Evolutionary conservation across 1,284 basidiomycete genomes (phyloP).

Genomic region (Trametes hirsuta): DNA sequence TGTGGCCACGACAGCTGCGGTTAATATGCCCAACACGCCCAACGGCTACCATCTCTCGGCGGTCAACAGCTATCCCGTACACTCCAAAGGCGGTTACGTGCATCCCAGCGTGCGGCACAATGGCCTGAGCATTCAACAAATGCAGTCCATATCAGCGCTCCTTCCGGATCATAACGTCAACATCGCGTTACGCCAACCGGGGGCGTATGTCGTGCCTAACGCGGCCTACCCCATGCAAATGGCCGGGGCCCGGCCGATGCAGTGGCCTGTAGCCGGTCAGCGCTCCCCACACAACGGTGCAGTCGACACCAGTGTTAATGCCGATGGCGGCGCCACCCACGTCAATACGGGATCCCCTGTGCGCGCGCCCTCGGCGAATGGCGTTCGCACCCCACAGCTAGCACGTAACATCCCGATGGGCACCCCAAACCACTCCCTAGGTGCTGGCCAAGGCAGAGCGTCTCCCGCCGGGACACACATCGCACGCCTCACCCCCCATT

Average conservation of each 20-base stretch:
- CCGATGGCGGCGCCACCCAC: slow-evolving; percentile 37
- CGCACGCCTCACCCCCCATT: slow-evolving; percentile 39
- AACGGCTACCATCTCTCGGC: slow-evolving; percentile 50
- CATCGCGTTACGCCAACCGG: slow-evolving; percentile 33
- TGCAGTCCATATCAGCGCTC: slow-evolving; percentile 45
- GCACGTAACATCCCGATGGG: slow-evolving; percentile 36
- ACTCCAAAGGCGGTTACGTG: slow-evolving; percentile 38
- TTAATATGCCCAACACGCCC: slow-evolving; percentile 35
- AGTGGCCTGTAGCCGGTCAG: slow-evolving; percentile 40
- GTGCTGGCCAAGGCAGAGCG: slow-evolving; percentile 41
- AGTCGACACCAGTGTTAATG: slow-evolving; percentile 30
- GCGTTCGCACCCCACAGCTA: slow-evolving; percentile 40
- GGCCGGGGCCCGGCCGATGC: slow-evolving; percentile 43
- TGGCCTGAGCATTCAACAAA: slow-evolving; percentile 52
- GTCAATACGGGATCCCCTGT: slow-evolving; percentile 38
- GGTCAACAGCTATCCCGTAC: slow-evolving; percentile 44
- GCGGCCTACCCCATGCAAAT: slow-evolving; percentile 46
- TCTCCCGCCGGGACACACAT: slow-evolving; percentile 32
- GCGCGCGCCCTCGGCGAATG: slow-evolving; percentile 60
- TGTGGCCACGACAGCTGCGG: slow-evolving; percentile 40
- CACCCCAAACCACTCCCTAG: slow-evolving; percentile 38
- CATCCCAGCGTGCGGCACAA: slow-evolving; percentile 37
- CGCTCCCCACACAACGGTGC: slow-evolving; percentile 30
- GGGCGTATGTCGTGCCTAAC: slow-evolving; percentile 38
- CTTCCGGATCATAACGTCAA: slow-evolving; percentile 41